phyloP scores from a whole-genome alignment of 2,329 filamentous ascomycete genomes.

The Colletotrichum tanaceti region DNA sequence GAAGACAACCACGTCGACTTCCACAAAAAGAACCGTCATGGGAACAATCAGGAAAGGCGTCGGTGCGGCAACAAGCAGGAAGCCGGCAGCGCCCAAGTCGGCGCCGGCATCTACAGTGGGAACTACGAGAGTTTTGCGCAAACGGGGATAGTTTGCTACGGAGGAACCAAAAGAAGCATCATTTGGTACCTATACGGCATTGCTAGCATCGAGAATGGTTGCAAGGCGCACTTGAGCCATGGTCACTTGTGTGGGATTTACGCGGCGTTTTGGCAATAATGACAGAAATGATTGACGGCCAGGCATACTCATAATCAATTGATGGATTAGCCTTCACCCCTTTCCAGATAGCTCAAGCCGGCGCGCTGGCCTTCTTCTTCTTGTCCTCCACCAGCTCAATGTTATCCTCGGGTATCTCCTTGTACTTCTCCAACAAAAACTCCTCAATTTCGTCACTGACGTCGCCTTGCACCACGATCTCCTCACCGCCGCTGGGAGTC shows the following conservation, averaged over 20 bases:
- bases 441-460: conserved; percentile 95
- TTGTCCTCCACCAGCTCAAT: conserved; percentile 96
- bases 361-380: conserved; percentile 74
- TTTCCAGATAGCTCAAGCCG: conserved; percentile 11
- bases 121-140: conserved; percentile 66
- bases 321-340: conserved; percentile 2
- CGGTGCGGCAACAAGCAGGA: conserved; percentile 61
- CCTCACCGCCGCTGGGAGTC: conserved; percentile 84
- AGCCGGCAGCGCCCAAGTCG: conserved; percentile 57
- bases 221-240: conserved; percentile 16
- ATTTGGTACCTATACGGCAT: conserved; percentile 4
- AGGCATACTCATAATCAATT: conserved; percentile 33
- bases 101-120: conserved; percentile 56
- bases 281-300: conserved; percentile 20
- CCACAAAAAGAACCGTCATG: conserved; percentile 65
- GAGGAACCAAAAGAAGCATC: neutral
- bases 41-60: conserved; percentile 65
- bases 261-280: conserved; percentile 27
- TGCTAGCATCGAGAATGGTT: neutral
- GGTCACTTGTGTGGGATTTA: conserved; percentile 1
- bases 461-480: conserved; percentile 98
- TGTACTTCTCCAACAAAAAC: conserved; percentile 89
- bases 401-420: conserved; percentile 92
- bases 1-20: conserved; percentile 57
- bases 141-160: conserved; percentile 54